Base-by-base conservation (phyloP, 1,284 basidiomycete species). In the Prillingera fragicola region DNA sequence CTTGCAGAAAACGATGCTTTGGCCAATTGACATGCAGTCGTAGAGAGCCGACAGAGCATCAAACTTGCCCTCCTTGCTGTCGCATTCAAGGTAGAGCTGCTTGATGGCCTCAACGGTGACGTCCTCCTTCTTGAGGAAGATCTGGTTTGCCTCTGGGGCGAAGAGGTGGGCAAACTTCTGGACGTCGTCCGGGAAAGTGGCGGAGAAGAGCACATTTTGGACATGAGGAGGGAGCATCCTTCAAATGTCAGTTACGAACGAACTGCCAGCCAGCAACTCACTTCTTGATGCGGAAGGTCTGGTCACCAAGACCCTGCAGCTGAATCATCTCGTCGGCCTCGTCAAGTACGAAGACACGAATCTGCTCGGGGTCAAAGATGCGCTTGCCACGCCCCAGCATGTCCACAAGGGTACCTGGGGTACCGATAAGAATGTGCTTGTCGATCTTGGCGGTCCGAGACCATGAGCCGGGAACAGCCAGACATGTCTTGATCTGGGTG, bases 291-390 rank as follows among this genome's bases (percentile, higher is more conserved):
- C 85, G 80, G 49, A 94, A 74, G 2, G 89, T 94, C 73, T 98
- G 94, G 60, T 98, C 95, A n/a, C 90, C 90, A 41, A 98, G 73
- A 18, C 92, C 90, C 68, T 94, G 89, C 64, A 90, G 83, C 66
- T 94, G 91, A 55, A 99, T 77, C 91, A 98, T 96, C 71, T 96
- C 95, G 73, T 99, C 95, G 24, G 95, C 95, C 73, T 99, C 95
- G 65, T 99, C 95, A 17, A 98, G 77, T 9, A 98, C 94, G 52
- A 98, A 91, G 9, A 96, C 88, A 65, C 88, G 89, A 65, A 99
- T 80, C 28, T 83, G 76, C 41, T 77, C 80, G 7, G 84, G 75
- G 62, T 97, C 88, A 23, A 75, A 59, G 37, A 69, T 62, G n/a
- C 51, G 53, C 27, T 54, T 57, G 15, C 65, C 59, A 21, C 62